These are phyloP conservation scores for Macrophomina tecta DNA, from an alignment of 2,329 filamentous ascomycete species.

Conservation along the genomic window DNA sequence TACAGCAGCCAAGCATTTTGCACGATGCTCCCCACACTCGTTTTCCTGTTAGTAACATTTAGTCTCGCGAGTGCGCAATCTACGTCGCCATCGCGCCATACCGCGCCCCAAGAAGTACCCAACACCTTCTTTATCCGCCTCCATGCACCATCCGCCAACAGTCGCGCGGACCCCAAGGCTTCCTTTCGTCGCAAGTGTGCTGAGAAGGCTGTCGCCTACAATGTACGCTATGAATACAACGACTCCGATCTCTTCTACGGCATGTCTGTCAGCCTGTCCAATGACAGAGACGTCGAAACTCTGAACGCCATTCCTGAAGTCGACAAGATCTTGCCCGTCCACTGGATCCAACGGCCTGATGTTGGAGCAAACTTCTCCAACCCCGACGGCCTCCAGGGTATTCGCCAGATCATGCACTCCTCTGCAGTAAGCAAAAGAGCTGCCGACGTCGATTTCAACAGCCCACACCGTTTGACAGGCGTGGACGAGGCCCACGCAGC, in stretches of 20 bases:
- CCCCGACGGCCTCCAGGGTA: background rate
- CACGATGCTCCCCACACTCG: background rate
- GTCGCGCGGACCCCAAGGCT: background rate
- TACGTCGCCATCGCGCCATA: background rate
- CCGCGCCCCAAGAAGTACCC: background rate
- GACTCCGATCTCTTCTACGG: conserved; percentile 12
- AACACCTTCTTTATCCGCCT: conserved; percentile 9
- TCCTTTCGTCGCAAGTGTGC: conserved; percentile 1
- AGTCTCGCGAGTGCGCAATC: conserved; percentile 3
- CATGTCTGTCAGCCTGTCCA: conserved; percentile 5
- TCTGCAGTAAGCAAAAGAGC: background rate
- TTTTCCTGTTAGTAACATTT: background rate
- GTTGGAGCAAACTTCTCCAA: background rate
- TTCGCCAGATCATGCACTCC: background rate
- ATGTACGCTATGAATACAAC: conserved; percentile 13
- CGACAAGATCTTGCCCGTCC: background rate
- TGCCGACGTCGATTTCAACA: background rate
- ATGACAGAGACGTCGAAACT: background rate
- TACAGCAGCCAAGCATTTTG: background rate
- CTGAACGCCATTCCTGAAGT: conserved; percentile 9
- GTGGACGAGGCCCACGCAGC: conserved; percentile 47
- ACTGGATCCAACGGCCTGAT: background rate
- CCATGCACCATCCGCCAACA: background rate
- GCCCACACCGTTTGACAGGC: conserved; percentile 42
- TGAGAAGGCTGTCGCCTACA: conserved; percentile 2